Percentiles rank a stretch among this genome's conserved stretches.
phyloP scores from a whole-genome alignment of 345 rosid genomes.

The Moricandia arvensis region DNA sequence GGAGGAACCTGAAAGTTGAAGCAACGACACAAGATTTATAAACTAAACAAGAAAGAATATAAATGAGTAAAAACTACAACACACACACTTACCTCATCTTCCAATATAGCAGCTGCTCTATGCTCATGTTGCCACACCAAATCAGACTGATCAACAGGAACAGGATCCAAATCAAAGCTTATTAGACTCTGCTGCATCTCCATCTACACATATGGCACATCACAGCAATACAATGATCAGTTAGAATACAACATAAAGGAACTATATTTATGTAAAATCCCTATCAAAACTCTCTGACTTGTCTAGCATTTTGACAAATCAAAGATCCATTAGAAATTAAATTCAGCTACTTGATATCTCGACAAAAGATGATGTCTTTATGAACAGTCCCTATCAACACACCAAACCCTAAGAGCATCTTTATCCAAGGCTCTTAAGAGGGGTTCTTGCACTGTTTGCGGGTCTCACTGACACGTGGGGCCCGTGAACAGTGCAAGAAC shows the following conservation, averaged over 20 bases:
- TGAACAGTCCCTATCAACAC: too few species aligned
- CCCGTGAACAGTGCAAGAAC: too few species aligned
- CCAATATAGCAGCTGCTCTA: slow-evolving; percentile 44
- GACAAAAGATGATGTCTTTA: too few species aligned
- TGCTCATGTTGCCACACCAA: slow-evolving; percentile 42
- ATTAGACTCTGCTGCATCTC: slow-evolving; percentile 26
- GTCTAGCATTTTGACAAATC: too few species aligned
- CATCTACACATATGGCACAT: slow-evolving; percentile 22
- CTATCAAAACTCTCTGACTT: too few species aligned
- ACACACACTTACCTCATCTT: slow-evolving; percentile 18
- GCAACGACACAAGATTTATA: slow-evolving; percentile 31
- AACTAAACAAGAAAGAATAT: slow-evolving; percentile 6
- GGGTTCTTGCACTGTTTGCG: too few species aligned
- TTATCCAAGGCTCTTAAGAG: too few species aligned
- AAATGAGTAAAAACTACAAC: not conserved
- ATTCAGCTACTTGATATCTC: too few species aligned
- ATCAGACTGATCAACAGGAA: slow-evolving; percentile 43
- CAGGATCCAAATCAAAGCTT: slow-evolving; percentile 42
- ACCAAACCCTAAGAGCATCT: too few species aligned
- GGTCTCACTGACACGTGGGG: too few species aligned
- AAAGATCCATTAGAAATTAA: too few species aligned
- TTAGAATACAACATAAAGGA: not conserved
- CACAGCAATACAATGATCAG: not conserved
- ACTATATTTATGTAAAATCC: too few species aligned
- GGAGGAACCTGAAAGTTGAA: slow-evolving; percentile 36